phyloP scores from a whole-genome alignment of 441 rosid genomes.

The Manihot esculenta region DNA sequence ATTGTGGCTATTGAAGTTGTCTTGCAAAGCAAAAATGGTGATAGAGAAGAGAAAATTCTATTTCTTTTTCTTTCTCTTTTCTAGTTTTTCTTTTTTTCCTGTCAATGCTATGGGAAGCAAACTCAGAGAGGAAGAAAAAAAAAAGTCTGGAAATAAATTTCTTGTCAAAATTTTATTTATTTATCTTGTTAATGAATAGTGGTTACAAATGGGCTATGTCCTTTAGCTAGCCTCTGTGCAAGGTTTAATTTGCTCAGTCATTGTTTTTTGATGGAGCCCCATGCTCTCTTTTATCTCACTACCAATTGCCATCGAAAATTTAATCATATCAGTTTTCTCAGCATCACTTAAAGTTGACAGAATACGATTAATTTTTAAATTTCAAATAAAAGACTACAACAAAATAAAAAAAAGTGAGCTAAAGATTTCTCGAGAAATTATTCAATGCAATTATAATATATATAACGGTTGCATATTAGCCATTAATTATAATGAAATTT shows the following conservation, averaged over 20 bases:
- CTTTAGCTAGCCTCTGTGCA: slow-evolving; percentile 18
- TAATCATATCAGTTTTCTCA: no score
- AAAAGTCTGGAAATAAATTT: slow-evolving; percentile 37
- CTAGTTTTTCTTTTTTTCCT: slow-evolving; percentile 23
- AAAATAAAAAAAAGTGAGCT: no score
- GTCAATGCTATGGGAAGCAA: slow-evolving; percentile 42
- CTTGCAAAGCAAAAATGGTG: slow-evolving; percentile 20
- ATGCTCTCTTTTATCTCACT: slow-evolving; percentile 17
- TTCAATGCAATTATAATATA: no score
- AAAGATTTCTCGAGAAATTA: no score
- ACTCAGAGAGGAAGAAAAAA: slow-evolving; percentile 10
- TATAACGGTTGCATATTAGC: no score
- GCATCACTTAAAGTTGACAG: no score
- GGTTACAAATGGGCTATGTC: slow-evolving; percentile 21
- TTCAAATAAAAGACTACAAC: not conserved
- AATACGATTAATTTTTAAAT: no score
- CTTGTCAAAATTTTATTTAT: slow-evolving; percentile 11
- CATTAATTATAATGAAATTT: no score
- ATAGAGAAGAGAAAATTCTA: not conserved
- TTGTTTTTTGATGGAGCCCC: slow-evolving; percentile 35
- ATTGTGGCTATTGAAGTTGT: slow-evolving; percentile 4
- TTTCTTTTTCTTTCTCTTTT: slow-evolving; percentile 12
- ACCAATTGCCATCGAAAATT: slow-evolving; percentile 12
- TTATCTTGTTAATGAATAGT: slow-evolving; percentile 27
- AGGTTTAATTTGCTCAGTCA: slow-evolving; percentile 17